phyloP scores from a whole-genome alignment of 2,329 filamentous ascomycete genomes.

The Xylaria sp. region DNA sequence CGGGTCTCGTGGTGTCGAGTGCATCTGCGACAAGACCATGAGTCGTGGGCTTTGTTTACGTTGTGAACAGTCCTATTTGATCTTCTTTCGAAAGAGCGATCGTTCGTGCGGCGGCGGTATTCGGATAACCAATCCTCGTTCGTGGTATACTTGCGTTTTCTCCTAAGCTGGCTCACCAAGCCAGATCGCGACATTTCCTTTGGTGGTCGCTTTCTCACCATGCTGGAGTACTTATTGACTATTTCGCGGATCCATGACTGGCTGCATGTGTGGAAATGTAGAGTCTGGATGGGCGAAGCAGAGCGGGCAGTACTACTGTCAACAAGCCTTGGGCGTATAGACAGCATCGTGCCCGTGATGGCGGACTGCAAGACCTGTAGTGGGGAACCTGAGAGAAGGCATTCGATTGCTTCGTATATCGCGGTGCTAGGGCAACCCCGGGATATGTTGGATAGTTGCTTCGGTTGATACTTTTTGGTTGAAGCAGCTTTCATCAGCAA shows the following conservation, averaged over 20 bases:
- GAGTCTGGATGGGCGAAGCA: neutral
- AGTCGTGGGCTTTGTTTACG: neutral
- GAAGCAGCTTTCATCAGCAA: neutral
- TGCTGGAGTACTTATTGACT: neutral
- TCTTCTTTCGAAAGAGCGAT: constrained; percentile 10
- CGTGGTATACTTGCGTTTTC: neutral
- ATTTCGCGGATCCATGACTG: neutral
- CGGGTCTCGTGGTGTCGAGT: constrained; percentile 37
- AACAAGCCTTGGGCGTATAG: neutral
- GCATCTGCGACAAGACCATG: constrained; percentile 13
- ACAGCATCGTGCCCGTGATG: constrained; percentile 7
- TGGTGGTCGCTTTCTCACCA: constrained; percentile 1
- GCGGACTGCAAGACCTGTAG: constrained; percentile 10
- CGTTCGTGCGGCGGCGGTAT: constrained; percentile 12
- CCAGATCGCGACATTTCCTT: neutral
- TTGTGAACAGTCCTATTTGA: neutral
- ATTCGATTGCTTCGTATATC: constrained; percentile 20
- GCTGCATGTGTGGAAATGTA: neutral
- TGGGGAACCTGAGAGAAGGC: constrained; percentile 17
- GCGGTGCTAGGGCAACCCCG: constrained; percentile 13
- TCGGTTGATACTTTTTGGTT: neutral
- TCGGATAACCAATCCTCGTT: neutral
- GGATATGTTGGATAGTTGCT: constrained; percentile 6
- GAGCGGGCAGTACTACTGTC: neutral
- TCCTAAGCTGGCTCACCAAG: neutral